These are phyloP conservation scores for Cladosporium cucumerinum DNA, from an alignment of 2,329 filamentous ascomycete genomes.

Conservation along the genomic window DNA sequence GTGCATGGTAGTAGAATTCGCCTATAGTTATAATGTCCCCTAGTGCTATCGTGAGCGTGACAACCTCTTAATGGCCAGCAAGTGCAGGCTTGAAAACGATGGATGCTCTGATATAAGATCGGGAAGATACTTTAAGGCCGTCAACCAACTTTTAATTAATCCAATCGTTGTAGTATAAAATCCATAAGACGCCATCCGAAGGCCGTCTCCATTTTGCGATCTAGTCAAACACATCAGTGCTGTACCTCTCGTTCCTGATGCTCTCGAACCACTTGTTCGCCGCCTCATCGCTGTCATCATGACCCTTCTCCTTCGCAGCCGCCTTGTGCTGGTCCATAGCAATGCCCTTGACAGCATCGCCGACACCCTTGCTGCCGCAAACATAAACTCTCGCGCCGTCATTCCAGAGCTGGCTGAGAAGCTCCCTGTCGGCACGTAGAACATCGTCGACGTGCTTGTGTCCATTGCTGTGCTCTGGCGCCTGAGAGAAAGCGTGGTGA, in stretches of 20 bases:
- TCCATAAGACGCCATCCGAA: not conserved
- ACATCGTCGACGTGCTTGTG: slow-evolving; percentile 54
- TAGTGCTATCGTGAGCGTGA: not conserved
- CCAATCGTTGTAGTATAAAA: not conserved
- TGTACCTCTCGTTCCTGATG: slow-evolving; percentile 27
- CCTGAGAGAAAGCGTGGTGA: slow-evolving; percentile 58
- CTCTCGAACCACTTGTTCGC: slow-evolving; percentile 28
- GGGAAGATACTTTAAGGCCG: not conserved
- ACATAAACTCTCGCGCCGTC: slow-evolving; percentile 59
- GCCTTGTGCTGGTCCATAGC: slow-evolving; percentile 13
- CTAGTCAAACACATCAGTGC: slow-evolving; percentile 27
- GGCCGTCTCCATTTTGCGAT: not conserved
- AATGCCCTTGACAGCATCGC: slow-evolving; percentile 42
- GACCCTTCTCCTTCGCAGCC: slow-evolving; percentile 30
- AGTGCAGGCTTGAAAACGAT: not conserved
- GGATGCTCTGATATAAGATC: not conserved
- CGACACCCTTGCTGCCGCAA: slow-evolving; percentile 56
- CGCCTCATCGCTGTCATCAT: slow-evolving; percentile 38
- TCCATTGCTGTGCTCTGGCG: slow-evolving; percentile 43
- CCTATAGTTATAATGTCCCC: not conserved
- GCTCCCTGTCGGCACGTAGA: slow-evolving; percentile 46
- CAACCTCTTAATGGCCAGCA: not conserved
- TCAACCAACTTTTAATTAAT: not conserved
- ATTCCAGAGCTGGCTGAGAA: slow-evolving; percentile 47
- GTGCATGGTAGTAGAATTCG: not conserved